Percentiles rank a stretch among this genome's conserved stretches.
These are phyloP conservation scores for Boletellus deceptivus DNA, from an alignment of 1,284 basidiomycete species.

Conservation along the genomic window DNA sequence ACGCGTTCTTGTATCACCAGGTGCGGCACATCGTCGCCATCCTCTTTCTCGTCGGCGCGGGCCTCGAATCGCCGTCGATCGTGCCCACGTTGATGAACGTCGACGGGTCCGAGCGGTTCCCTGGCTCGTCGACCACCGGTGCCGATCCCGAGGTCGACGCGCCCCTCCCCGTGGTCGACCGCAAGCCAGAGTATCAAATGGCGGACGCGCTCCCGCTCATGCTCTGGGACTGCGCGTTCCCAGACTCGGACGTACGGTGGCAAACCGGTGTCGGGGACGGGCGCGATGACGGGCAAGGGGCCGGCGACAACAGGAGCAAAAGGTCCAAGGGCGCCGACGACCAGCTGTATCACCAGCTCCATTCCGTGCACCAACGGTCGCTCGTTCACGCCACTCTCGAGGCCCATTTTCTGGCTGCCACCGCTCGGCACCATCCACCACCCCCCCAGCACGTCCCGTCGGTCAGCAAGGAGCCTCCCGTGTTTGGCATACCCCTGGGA, in stretches of 20 bases:
- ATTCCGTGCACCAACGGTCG: conserved; percentile 55
- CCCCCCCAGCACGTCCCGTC: conserved; percentile 34
- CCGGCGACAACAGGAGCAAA: too few relatives aligned
- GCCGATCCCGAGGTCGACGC: conserved; percentile 25
- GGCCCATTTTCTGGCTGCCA: conserved; percentile 60
- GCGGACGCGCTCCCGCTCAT: conserved; percentile 88
- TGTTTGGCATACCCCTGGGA: conserved; percentile 66
- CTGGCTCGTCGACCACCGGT: conserved; percentile 5
- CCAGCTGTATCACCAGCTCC: conserved; percentile 56
- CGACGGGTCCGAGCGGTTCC: conserved; percentile 29
- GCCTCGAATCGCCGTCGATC: conserved; percentile 74
- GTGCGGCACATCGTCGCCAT: conserved; percentile 95
- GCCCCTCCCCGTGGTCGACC: conserved; percentile 49
- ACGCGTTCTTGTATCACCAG: conserved; percentile 95
- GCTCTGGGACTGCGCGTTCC: conserved; percentile 89
- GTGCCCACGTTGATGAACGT: conserved; percentile 79
- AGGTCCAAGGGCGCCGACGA: conserved; percentile 23
- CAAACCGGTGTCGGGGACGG: conserved; percentile 49
- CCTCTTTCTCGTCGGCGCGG: conserved; percentile 85
- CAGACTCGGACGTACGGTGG: conserved; percentile 71
- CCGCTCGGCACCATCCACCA: conserved; percentile 44
- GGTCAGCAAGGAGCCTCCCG: conserved; percentile 20
- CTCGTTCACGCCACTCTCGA: conserved; percentile 59
- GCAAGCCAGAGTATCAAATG: conserved; percentile 92
- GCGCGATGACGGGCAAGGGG: conserved; percentile 26